phyloP scores from a whole-genome alignment of 345 rosid species.

The Eucalyptus rudis region DNA sequence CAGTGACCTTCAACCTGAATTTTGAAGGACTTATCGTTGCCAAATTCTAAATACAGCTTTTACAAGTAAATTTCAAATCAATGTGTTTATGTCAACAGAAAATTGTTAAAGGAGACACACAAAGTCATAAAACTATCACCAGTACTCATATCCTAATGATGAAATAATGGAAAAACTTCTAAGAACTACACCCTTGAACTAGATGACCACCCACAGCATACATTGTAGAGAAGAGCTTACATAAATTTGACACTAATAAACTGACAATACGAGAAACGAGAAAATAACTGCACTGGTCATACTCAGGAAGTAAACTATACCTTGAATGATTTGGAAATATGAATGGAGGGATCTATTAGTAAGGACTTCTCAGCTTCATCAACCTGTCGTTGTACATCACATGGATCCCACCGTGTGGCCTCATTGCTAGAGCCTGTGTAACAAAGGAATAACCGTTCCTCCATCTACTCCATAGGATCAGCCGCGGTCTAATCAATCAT shows the following conservation, averaged over 20 bases:
- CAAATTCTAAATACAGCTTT: neutral
- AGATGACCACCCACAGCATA: neutral
- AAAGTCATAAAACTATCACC: neutral
- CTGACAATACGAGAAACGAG: neutral
- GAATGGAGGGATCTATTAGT: conserved; percentile 50
- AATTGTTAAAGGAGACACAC: neutral
- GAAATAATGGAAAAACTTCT: neutral
- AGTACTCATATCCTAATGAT: neutral
- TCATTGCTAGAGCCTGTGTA: conserved; percentile 53
- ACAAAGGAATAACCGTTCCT: neutral
- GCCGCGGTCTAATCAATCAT: neutral
- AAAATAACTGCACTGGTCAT: neutral
- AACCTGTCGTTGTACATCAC: conserved; percentile 54
- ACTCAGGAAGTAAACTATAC: conserved; percentile 3
- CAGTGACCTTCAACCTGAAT: neutral
- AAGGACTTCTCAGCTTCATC: conserved; percentile 60
- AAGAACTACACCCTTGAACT: neutral
- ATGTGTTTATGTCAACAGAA: neutral
- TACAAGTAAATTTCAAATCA: neutral
- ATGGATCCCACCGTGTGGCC: conserved; percentile 71
- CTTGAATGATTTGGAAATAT: conserved; percentile 62
- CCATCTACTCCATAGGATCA: neutral
- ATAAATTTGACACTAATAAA: neutral
- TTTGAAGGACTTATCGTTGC: neutral
- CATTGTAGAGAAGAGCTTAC: neutral